Base-by-base conservation (phyloP, 352 stramenopile genomes). In the Phytopythium mirpurense region DNA sequence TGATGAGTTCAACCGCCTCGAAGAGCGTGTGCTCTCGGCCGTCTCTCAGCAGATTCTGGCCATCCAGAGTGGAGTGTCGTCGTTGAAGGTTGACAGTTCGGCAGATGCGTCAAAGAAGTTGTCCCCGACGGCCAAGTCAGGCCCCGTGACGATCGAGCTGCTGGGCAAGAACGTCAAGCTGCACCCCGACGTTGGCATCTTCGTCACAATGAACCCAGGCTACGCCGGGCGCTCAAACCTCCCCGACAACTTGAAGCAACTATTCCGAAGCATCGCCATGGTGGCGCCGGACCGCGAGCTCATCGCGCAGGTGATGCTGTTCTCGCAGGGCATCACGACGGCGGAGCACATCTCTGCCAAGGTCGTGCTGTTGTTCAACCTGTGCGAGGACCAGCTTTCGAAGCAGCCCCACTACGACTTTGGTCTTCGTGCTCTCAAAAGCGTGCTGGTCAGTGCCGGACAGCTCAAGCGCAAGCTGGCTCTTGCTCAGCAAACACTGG, bases 191-290 rank as follows among this genome's bases (percentile, higher is more conserved):
- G 97, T 99, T 47, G 98, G 96, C 24, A 99, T 99, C 54, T 99
- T 99, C 70, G 97, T 99, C 32, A 99, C 98, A 16, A 99, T 99
- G 97, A 99, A 99, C 70, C 98, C 98, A 35, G 96, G 95, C 24
- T 99, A 99, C 70, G 98, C 98, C 52, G 98, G 98, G 12, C 85
- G 97, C 59, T 98, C 90, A 10, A 98, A 98, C 63, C 62, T 98
- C 37, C 95, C 95, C 0, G 96, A 99, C 67, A 99, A 99, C 70
- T 77, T 99, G 50, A 99, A 99, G 72, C 96, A 97, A 53, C 78
- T 99, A 2, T 99, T 99, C 86, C 82, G 98, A 11, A 98, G 97
- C 51, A 98, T 99, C 54, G 98, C 98, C 7, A 99, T 99, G 98
- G 96, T 99, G 59, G 91, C 97, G 14, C 98, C 98, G 27, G 98